Evolutionary conservation across 2,329 filamentous ascomycete species (phyloP), one percentile per base, ranked within the genome.

Genomic region (Apiospora arundinis): DNA sequence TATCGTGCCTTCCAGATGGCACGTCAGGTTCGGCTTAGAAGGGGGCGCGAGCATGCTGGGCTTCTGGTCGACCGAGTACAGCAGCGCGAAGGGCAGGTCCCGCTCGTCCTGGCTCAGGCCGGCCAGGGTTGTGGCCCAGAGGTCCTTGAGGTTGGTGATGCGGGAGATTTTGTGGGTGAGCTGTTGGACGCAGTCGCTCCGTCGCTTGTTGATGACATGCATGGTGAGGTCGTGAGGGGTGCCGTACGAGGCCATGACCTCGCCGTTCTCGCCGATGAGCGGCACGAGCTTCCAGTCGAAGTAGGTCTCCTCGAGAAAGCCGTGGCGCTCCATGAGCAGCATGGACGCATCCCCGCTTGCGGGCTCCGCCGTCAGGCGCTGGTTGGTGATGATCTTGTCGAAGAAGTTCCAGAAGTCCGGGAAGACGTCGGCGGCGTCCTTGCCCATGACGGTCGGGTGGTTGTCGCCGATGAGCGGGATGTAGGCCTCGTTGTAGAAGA

Each of bases 261-360:
- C 78, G 18, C 82, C 78, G 25, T 81, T 81, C 2, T 81, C 78
- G 9, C 80, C 79, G 63, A 82, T 81, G 21, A 85, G 72, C 7
- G 83, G 83, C 9, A 81, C 78, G 28, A 84, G 80, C 25, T 81
- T 84, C 82, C 82, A 84, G n/a, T 82, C 81, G 69, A 83, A 82
- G 70, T 83, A 85, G 0, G 77, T 80, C 70, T 83, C 82, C 69
- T 83, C 81, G 0, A 80, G 69, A 68, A 80, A 80, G 0, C 80
- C 82, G 45, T 82, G 69, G 21, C 78, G 73, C 28, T 80, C 75
- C 56, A 82, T 78, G 12, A 79, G 76, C 21, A 82, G 73, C 66
- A 74, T 77, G 2, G 75, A 76, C 37, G 78, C 76, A 16, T 79
- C 74, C 8, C 72, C 75, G 0, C 70, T 71, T 40, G 74, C 75